phyloP scores from a whole-genome alignment of 208 protist species.

The Crithidia expoeki region DNA sequence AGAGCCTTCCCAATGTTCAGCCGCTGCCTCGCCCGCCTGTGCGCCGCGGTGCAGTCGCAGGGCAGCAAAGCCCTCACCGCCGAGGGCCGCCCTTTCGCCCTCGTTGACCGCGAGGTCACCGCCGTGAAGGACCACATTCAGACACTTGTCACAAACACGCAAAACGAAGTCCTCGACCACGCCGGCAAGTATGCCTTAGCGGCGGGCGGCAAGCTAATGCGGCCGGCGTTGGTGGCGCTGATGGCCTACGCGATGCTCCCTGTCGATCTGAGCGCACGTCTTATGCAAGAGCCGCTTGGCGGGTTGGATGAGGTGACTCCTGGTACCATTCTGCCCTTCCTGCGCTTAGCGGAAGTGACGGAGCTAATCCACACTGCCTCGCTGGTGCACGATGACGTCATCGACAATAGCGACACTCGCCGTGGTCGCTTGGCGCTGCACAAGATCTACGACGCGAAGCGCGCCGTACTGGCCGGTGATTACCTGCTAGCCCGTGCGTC shows the following conservation, averaged over 20 bases:
- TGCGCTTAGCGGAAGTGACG: conserved; percentile 92
- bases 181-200: conserved; percentile 74
- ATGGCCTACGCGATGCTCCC: conserved; percentile 81
- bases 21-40: conserved; percentile 1
- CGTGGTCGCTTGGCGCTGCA: conserved; percentile 87
- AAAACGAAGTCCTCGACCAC: conserved; percentile 83
- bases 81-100: conserved; percentile 57
- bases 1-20: conserved; percentile 24
- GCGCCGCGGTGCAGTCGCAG: conserved; percentile 25
- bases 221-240: conserved; percentile 76
- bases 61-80: conserved; percentile 47
- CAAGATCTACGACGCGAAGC: conserved; percentile 82
- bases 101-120: conserved; percentile 69
- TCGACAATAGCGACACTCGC: conserved; percentile 93
- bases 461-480: conserved; percentile 93
- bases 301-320: conserved; percentile 66
- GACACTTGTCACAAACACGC: conserved; percentile 56
- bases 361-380: conserved; percentile 97
- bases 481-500: conserved; percentile 94
- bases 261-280: conserved; percentile 41
- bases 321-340: conserved; percentile 65
- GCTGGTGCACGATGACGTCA: conserved; percentile 97
- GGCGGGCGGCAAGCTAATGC: conserved; percentile 79
- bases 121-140: conserved; percentile 68
- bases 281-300: conserved; percentile 44